These are phyloP conservation scores for Fraxinus quadrangulata DNA, from an alignment of 257 asterid genomes.

Conservation along the genomic window DNA sequence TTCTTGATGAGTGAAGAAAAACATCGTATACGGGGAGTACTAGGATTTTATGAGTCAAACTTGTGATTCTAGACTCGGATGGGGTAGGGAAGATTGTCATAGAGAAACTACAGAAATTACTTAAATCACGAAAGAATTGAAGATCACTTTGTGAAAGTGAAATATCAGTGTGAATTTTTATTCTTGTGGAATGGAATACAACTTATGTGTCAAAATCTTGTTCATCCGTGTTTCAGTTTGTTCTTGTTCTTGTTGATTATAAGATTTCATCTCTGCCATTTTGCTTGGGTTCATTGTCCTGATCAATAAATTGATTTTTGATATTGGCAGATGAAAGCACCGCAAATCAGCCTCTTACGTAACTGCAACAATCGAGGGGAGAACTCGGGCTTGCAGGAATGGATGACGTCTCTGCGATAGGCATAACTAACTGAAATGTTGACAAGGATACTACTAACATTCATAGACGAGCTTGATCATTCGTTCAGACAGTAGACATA, in stretches of 20 bases:
- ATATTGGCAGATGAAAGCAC: background rate
- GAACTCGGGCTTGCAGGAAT: background rate
- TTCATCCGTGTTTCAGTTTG: background rate
- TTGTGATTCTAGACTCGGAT: no score
- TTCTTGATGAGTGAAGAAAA: background rate
- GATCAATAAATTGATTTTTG: background rate
- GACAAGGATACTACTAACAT: background rate
- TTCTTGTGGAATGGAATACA: no score
- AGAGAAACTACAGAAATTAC: no score
- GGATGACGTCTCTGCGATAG: background rate
- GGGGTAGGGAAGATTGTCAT: no score
- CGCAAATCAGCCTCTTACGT: background rate
- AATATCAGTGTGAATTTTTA: no score
- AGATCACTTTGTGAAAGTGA: no score
- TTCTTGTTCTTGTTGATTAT: no score
- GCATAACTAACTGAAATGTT: background rate
- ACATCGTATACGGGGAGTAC: no score
- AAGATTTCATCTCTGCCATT: background rate
- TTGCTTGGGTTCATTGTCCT: background rate
- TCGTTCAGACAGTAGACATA: background rate
- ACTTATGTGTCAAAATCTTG: no score
- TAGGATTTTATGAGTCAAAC: no score
- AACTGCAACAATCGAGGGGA: background rate
- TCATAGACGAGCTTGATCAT: constrained; percentile 6
- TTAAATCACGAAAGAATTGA: no score